Conservation (phyloP, 2,329 filamentous ascomycete species). For the Phaeophleospora eucalypticola region DNA sequence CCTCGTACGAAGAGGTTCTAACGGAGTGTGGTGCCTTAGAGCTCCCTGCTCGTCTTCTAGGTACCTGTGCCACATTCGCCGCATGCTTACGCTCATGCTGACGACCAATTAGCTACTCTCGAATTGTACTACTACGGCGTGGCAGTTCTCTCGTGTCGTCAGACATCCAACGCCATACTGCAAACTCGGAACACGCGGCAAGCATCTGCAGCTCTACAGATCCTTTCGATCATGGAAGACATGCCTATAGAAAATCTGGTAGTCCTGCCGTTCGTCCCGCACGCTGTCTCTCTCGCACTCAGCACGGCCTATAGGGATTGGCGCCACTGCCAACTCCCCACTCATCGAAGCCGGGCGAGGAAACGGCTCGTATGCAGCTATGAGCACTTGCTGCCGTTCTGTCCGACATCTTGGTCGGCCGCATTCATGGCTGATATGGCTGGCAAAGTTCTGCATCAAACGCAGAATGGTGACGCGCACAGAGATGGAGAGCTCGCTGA, state of each 20-base stretch:
- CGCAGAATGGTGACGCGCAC: neutral
- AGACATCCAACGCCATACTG: too few species aligned
- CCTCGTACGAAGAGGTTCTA: too few species aligned
- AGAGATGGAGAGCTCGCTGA: neutral
- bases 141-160: too few species aligned
- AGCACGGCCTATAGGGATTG: conserved; percentile 10
- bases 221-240: conserved; percentile 10
- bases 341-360: conserved; percentile 5
- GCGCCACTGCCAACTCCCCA: conserved; percentile 5
- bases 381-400: conserved; percentile 2
- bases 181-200: conserved; percentile 9
- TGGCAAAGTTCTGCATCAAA: conserved; percentile 6
- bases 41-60: too few species aligned
- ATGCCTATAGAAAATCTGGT: neutral
- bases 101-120: too few species aligned
- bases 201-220: conserved; percentile 9
- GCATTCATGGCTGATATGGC: conserved; percentile 9
- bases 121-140: too few species aligned
- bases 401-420: conserved; percentile 10
- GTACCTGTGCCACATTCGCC: too few species aligned
- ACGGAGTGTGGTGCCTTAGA: too few species aligned
- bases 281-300: conserved; percentile 8
- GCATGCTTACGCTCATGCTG: too few species aligned
- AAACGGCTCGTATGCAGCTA: conserved; percentile 1
- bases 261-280: conserved; percentile 8